Base-by-base conservation (phyloP, 768 basidiomycete species). In the Tulasnella sp. region DNA sequence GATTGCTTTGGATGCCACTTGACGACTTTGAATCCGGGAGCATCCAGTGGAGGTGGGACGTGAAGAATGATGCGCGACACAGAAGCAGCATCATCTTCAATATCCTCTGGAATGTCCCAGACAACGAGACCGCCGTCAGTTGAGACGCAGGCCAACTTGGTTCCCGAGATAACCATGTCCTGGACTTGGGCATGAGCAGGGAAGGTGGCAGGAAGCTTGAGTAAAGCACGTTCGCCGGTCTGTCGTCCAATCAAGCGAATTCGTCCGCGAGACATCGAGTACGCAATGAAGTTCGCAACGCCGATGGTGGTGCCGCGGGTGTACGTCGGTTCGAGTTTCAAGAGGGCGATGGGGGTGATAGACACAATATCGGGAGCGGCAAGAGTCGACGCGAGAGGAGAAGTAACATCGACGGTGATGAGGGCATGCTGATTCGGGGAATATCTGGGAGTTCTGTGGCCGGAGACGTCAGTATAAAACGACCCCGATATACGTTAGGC, bases 271-370 rank as follows among this genome's bases (percentile, higher is more conserved):
- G 91, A 94, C 93, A 95, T 95, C 34, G 93, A 93, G 80, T 95
- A 94, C 19, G 93, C 93, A 77, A 95, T 93, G 92, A 93, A 95
- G 81, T 93, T 91, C 5, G 93, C 94, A 17, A 93, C 93, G 12
- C 93, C 93, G 74, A 95, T 94, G 39, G 93, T 95, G 15, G 91
- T 91, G 19, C 93, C 93, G 67, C 91, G 92, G 76, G 94, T 84
- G 84, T 94, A 95, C 34, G 91, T 88, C 22, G 93, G 85, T 77
- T 95, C 93, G 79, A 94, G 93, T 83, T 90, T 92, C 81, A 95
- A 92, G 69, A 95, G 86, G 19, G 93, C 93, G 74, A 95, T 95
- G 3, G 93, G 93, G 0, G 93, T 95, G n/a, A 92, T 92, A 81
- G 93, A 93, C 80, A 93, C 91, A 4, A 86, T 87, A 78, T 94